These are phyloP conservation scores for Orbilia javanica DNA, from an alignment of 2,329 filamentous ascomycete genomes.

Conservation along the genomic window DNA sequence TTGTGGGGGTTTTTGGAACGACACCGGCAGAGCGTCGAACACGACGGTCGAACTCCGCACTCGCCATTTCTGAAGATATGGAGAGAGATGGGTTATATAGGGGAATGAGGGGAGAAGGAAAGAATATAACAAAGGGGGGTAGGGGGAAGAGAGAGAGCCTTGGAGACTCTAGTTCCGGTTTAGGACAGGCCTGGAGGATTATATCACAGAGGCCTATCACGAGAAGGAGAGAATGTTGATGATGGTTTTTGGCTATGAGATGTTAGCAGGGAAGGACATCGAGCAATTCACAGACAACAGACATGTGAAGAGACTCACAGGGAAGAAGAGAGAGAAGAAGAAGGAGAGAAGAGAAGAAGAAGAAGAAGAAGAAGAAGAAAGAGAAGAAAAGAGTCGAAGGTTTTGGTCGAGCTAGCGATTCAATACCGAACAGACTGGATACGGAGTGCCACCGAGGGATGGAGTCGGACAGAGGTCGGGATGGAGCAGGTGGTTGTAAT, in stretches of 20 bases:
- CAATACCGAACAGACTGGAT: neutral
- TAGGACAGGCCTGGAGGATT: constrained; percentile 13
- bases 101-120: neutral
- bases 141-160: constrained; percentile 33
- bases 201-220: constrained; percentile 22
- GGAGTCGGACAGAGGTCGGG: neutral
- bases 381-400: constrained; percentile 23
- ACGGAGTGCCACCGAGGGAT: neutral
- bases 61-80: constrained; percentile 26
- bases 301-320: constrained; percentile 1
- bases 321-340: neutral
- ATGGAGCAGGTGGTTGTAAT: neutral
- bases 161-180: constrained; percentile 4
- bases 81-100: constrained; percentile 4
- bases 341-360: neutral
- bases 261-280: neutral
- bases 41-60: constrained; percentile 57
- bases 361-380: constrained; percentile 30
- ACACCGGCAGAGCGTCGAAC: constrained; percentile 54
- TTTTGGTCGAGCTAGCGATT: constrained; percentile 24
- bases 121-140: neutral
- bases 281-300: constrained; percentile 3
- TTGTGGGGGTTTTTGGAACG: constrained; percentile 56
- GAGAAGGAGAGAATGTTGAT: neutral
- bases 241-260: neutral